Conservation (phyloP, 495 filamentous ascomycete species). For the Lichenothelia convexa region DNA sequence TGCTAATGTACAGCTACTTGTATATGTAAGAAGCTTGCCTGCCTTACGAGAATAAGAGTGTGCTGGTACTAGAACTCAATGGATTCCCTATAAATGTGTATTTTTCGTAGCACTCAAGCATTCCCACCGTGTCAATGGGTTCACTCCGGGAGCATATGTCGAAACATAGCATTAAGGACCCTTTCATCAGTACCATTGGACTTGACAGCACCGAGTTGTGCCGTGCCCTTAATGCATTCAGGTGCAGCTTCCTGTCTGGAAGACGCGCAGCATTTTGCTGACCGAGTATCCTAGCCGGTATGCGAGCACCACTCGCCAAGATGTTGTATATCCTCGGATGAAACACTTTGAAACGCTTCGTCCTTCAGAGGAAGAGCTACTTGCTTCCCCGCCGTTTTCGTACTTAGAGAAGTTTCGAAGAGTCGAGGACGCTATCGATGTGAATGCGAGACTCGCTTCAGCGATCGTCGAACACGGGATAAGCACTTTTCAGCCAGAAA, state of each 20-base stretch:
- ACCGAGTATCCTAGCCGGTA: background rate
- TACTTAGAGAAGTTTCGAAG: slow-evolving; percentile 55
- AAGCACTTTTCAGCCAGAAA: slow-evolving; percentile 37
- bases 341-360: slow-evolving; percentile 87
- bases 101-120: too few relatives aligned
- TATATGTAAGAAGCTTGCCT: too few relatives aligned
- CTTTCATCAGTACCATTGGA: too few relatives aligned
- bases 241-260: background rate
- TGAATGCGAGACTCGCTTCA: slow-evolving; percentile 60
- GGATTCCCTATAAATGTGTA: too few relatives aligned
- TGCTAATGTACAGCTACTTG: too few relatives aligned
- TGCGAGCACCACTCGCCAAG: background rate
- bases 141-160: too few relatives aligned
- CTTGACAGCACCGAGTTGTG: too few relatives aligned
- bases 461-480: slow-evolving; percentile 52
- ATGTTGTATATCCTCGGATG: slow-evolving; percentile 45
- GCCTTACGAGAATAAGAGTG: too few relatives aligned
- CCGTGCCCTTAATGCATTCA: background rate
- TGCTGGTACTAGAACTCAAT: too few relatives aligned
- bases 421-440: slow-evolving; percentile 79
- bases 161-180: too few relatives aligned
- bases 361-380: slow-evolving; percentile 56
- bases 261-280: background rate
- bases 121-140: too few relatives aligned
- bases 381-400: slow-evolving; percentile 63